Evolutionary conservation across 2,329 filamentous ascomycete species (phyloP).

Genomic region (Fusarium miscanthi): DNA sequence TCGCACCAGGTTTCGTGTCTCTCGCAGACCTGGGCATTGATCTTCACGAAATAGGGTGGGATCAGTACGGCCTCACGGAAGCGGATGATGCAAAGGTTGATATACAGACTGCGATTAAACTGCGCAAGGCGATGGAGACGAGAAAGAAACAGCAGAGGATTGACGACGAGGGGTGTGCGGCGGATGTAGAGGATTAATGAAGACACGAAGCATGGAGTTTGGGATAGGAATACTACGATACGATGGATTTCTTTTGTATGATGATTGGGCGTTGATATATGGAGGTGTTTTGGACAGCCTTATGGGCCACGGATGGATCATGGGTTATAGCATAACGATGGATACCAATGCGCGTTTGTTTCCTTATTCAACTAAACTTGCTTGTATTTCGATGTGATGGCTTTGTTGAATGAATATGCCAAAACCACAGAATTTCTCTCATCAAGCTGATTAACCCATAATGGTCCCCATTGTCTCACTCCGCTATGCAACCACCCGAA

Average conservation of each 20-base stretch:
- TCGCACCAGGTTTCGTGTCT: constrained; percentile 27
- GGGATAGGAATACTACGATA: not conserved
- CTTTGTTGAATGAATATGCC: not conserved
- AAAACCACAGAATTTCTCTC: too few relatives aligned
- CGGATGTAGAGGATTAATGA: constrained; percentile 38
- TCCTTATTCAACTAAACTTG: not conserved
- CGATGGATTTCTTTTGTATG: constrained; percentile 24
- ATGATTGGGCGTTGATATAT: constrained; percentile 2
- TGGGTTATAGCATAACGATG: constrained; percentile 8
- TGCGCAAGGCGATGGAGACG: constrained; percentile 37
- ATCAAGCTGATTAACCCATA: too few relatives aligned
- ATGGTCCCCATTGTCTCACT: too few relatives aligned
- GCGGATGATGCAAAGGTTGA: constrained; percentile 41
- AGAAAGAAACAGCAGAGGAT: constrained; percentile 8
- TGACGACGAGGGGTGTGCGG: constrained; percentile 35
- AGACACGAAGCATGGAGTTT: constrained; percentile 28
- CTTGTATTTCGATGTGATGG: not conserved
- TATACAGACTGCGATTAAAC: constrained; percentile 36
- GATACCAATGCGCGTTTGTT: constrained; percentile 4
- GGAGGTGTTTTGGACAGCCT: not conserved
- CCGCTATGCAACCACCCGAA: not conserved
- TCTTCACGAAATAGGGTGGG: constrained; percentile 23
- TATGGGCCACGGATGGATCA: not conserved
- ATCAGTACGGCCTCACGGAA: constrained; percentile 39
- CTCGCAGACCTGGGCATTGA: constrained; percentile 34